Evolutionary conservation across 306 rosid species (phyloP), one percentile per base, ranked within the genome.

Genomic region (Acacia melanoxylon): DNA sequence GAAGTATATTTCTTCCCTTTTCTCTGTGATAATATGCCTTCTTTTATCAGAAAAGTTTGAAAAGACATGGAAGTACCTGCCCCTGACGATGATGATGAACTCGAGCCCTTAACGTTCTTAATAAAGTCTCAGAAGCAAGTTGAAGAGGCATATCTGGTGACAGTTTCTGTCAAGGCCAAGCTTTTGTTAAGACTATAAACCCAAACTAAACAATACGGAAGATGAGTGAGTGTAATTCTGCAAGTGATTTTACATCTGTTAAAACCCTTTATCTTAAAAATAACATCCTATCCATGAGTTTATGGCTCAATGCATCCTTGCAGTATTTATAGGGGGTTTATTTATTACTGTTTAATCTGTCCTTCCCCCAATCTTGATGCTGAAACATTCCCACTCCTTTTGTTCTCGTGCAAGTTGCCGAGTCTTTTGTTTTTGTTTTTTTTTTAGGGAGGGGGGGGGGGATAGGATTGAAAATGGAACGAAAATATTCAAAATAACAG

Each of bases 121-220:
- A 84, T 85, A 95, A 85, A 76, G 99, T 95, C 78, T 93, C 98
- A 59, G 97, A 95, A 61, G 99, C 99, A 61, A 95, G 97, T 87
- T 95, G 94, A 87, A 95, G 97, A 0, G 99, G 99, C 94, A 95
- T 93, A 86, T 91, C 96, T 40, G 94, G 90, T 45, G 98, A 95
- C 76, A 95, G 81, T 86, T 89, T 91, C 99, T 93, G 96, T 80
- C 58, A 51, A 81, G 78, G 69, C 65, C 75, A 80, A 62, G 72
- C 7, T 75, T 86, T 83, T 44, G 65, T 69, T 10, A 48, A 83
- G 83, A 45, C 17, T 74, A 24, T 44, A 73, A 67, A 52, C 45
- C 74, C 68, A 66, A 68, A 74, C 69, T 35, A 37, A 62, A 69
- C 44, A 67, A 73, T 31, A 14, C 5, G 25, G 2, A 24, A 75